phyloP scores from a whole-genome alignment of 768 basidiomycete species.

The Rossbeevera mucosa region DNA sequence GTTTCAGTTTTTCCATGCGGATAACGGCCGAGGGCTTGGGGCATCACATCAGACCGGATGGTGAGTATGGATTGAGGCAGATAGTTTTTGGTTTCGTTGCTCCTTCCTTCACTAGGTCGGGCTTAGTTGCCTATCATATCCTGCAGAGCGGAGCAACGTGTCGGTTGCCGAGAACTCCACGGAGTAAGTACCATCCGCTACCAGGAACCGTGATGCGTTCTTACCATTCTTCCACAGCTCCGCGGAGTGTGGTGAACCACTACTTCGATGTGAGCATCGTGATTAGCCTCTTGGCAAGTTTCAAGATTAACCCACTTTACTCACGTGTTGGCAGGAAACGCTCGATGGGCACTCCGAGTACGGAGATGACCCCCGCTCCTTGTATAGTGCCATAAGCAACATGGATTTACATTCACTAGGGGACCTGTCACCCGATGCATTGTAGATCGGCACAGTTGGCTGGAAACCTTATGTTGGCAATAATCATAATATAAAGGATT shows the following conservation, averaged over 20 bases:
- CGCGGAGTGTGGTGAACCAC: conserved; percentile 79
- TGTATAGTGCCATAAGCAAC: conserved; percentile 55
- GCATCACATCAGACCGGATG: conserved; percentile 99
- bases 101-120: conserved; percentile 54
- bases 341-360: conserved; percentile 69
- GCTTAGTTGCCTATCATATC: conserved; percentile 86
- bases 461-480: conserved; percentile 7
- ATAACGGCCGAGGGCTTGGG: conserved; percentile 87
- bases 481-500: conserved; percentile 26
- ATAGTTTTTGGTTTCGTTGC: background rate
- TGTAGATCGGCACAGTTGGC: conserved; percentile 32
- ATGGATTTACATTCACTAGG: conserved; percentile 55
- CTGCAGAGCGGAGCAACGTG: conserved; percentile 86
- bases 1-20: conserved; percentile 87
- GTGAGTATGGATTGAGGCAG: conserved; percentile 36
- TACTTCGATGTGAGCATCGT: conserved; percentile 81
- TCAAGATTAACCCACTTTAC: background rate
- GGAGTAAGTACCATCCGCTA: conserved; percentile 54
- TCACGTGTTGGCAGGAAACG: conserved; percentile 50
- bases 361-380: conserved; percentile 65
- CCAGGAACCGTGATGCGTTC: background rate
- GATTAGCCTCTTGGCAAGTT: background rate
- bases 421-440: conserved; percentile 68
- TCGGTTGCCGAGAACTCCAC: conserved; percentile 89
- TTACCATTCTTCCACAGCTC: conserved; percentile 47